Base-by-base conservation (phyloP, 2,329 filamentous ascomycete genomes). In the Pseudogymnoascus sp. region DNA sequence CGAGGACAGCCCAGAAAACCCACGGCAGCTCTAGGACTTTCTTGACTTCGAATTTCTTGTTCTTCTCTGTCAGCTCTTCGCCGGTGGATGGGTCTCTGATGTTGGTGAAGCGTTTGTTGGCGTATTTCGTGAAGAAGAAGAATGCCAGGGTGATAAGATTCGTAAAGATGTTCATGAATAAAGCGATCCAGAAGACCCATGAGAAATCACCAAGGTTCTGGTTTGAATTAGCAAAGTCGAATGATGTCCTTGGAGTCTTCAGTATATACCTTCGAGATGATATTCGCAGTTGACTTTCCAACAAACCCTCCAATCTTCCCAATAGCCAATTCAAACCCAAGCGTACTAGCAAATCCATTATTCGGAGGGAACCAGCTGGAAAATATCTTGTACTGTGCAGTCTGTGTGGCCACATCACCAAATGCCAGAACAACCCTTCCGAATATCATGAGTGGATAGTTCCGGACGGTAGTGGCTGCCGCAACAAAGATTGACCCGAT, bases 321-420 rank as follows among this genome's bases (percentile, higher is more conserved):
- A 62, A 87, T 79, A 0, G 79, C 83, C 0, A 87, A 76, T 70
- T 87, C 85, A 3, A 87, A 81, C 0, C 80, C 85, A 0, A 87
- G 76, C 0, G 84, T 87, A 0, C 83, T 84, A 0, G 84, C 85
- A 69, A 87, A 87, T 1, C 85, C 85, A 64, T 83, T 80, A 6
- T 78, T 83, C 0, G 85, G 85, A 0, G 84, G 78, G 66, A 87
- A 87, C 85, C 85, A 87, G 0, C 83, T 85, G 0, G 83, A 85
- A 68, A 87, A 87, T 66, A 87, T 81, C 66, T 86, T 85, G 71
- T 87, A 87, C 70, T 87, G 84, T 0, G 85, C 85, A 31, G 86
- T 79, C 68, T 87, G 84, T 0, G 85, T 87, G 0, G 85, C 82
- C 19, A 86, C 84, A 66, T 87, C 85, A n/a, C 85, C 85, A 0